A percentile compares a stretch with the other conserved stretches of the same genome.
phyloP scores from a whole-genome alignment of 2,329 filamentous ascomycete species.

The Penicillium sp. region DNA sequence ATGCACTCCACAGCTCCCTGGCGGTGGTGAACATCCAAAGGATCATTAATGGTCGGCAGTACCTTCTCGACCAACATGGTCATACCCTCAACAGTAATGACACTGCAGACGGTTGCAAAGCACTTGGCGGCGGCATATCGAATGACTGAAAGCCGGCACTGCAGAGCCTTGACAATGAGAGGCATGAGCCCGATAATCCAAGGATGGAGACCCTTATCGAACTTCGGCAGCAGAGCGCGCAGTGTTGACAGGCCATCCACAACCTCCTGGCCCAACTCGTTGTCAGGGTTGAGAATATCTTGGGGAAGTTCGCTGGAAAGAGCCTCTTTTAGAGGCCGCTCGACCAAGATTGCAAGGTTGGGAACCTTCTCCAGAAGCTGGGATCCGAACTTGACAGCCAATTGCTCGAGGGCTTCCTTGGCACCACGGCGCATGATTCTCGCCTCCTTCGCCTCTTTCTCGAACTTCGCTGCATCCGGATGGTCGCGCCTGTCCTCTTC shows the following conservation, averaged over 20 bases:
- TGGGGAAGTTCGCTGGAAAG: slow-evolving; percentile 63
- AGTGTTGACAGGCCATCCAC: slow-evolving; percentile 90
- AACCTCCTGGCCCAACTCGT: slow-evolving; percentile 76
- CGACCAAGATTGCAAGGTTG: slow-evolving; percentile 70
- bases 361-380: slow-evolving; percentile 74
- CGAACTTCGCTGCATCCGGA: slow-evolving; percentile 80
- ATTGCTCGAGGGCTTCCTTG: slow-evolving; percentile 83
- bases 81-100: slow-evolving; percentile 90
- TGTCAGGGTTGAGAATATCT: slow-evolving; percentile 64
- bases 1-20: slow-evolving; percentile 92
- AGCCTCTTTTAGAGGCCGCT: slow-evolving; percentile 64
- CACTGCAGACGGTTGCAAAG: slow-evolving; percentile 91
- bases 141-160: slow-evolving; percentile 81
- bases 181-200: slow-evolving; percentile 80
- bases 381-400: slow-evolving; percentile 69
- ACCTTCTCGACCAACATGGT: slow-evolving; percentile 91
- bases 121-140: slow-evolving; percentile 96
- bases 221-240: slow-evolving; percentile 82
- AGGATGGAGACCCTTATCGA: slow-evolving; percentile 63
- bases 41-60: slow-evolving; percentile 82
- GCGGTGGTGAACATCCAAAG: slow-evolving; percentile 74
- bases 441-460: slow-evolving; percentile 77
- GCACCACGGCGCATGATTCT: slow-evolving; percentile 84
- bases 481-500: slow-evolving; percentile 94
- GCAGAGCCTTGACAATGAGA: slow-evolving; percentile 74